These are phyloP conservation scores for Gonium pectorale DNA, from an alignment of 139 green algal genomes.

Conservation along the genomic window DNA sequence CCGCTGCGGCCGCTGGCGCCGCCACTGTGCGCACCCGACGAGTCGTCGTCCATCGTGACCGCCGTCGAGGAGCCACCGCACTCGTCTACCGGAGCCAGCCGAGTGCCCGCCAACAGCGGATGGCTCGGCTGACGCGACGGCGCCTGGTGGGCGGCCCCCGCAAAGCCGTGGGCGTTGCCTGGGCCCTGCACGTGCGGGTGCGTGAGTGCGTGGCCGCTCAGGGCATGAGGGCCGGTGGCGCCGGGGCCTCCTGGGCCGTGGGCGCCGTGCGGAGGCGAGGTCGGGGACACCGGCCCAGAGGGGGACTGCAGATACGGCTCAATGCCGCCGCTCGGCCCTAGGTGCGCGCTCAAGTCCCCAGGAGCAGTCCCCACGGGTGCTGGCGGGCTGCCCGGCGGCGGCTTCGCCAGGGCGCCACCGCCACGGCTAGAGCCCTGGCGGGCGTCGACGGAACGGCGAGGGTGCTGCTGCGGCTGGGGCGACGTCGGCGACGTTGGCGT, in stretches of 20 bases:
- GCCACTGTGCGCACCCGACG: background rate
- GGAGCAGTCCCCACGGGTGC: too few species aligned
- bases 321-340: too few species aligned
- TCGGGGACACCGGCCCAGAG: too few species aligned
- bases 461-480: background rate
- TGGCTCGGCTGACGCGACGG: background rate
- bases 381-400: too few species aligned
- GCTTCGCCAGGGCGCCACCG: background rate
- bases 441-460: too few species aligned
- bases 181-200: background rate
- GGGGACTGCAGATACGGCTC: too few species aligned
- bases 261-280: background rate
- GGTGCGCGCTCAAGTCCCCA: too few species aligned
- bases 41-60: background rate
- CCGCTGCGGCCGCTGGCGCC: background rate
- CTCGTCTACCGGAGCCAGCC: slow-evolving; percentile 24
- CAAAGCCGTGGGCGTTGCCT: too few species aligned
- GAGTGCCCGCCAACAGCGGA: background rate
- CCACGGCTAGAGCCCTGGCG: too few species aligned
- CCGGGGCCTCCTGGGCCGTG: background rate
- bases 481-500: background rate
- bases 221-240: background rate
- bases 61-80: slow-evolving; percentile 1
- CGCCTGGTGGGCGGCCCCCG: too few species aligned
- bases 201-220: background rate